A percentile compares a stretch with the other conserved stretches of the same genome.
Evolutionary conservation across 805 yeast genomes (phyloP).

Genomic region (Jamesozyma rosinii): DNA sequence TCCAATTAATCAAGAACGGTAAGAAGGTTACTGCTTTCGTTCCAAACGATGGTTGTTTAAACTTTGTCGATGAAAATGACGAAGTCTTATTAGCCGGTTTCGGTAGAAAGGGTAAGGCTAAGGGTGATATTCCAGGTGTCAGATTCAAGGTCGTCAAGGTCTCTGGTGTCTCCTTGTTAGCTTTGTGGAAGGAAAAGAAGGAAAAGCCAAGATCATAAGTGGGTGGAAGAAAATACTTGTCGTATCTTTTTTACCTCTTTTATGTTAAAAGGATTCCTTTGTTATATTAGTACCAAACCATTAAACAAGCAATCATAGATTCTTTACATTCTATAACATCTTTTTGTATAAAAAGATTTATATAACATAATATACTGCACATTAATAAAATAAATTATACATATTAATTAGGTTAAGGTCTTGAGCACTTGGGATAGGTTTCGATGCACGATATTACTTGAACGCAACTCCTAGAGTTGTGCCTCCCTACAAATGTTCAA

Average conservation of each 20-base stretch:
- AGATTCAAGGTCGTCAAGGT: constrained; percentile 99
- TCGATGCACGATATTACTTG: too few relatives aligned
- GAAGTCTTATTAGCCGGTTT: constrained; percentile 99
- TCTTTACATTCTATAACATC: constrained; percentile 1
- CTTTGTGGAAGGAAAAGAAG: constrained; percentile 99
- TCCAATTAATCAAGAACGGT: constrained; percentile 99
- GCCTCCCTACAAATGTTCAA: too few relatives aligned
- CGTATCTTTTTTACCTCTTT: neutral
- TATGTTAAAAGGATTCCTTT: neutral
- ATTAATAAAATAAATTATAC: constrained; percentile 2
- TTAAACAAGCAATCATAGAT: neutral
- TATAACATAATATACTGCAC: constrained; percentile 1
- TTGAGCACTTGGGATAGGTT: too few relatives aligned
- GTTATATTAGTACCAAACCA: neutral
- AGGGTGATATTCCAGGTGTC: constrained; percentile 99
- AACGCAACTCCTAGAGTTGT: too few relatives aligned
- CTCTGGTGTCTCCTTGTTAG: constrained; percentile 98
- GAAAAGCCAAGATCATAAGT: constrained; percentile 99
- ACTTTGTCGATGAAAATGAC: constrained; percentile 99
- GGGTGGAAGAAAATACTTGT: neutral
- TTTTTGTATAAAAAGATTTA: neutral
- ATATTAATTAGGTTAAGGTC: neutral
- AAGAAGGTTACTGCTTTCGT: constrained; percentile 99
- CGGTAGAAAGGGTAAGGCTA: constrained; percentile 99
- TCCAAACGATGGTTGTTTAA: constrained; percentile 99